Base-by-base conservation (phyloP, 116 monocot genomes). In the Zostera marina region DNA sequence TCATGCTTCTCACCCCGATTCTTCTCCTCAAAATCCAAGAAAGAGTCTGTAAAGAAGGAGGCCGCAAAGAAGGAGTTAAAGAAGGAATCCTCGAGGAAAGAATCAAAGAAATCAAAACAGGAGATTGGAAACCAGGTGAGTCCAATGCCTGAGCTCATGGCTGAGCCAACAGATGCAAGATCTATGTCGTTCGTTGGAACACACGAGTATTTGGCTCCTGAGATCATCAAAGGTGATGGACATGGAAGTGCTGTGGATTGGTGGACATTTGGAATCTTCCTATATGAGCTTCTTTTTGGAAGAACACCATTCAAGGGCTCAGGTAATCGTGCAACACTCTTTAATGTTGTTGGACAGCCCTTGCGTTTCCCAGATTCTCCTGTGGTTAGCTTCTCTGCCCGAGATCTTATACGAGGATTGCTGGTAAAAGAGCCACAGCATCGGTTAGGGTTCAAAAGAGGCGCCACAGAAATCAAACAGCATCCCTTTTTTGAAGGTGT, bases 191-290 rank as follows among this genome's bases (percentile, higher is more conserved):
- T 76, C 41, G 80, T 80, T 0, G 80, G 80, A 4, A 80, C 80
- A 0, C 80, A 80, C 9, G 79, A 80, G 57, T 75, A 80, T 47
- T 47, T 80, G 21, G 79, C 79, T 8, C 75, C 79, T 10, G 79
- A 79, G 59, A 79, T 79, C 39, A 65, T 79, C 52, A 75, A 72
- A 61, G 80, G 80, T 14, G 76, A 76, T 46, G 80, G 80, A 19
- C 80, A 80, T 46, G 80, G 80, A 2, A 76, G 80, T 53, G 80
- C 80, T 11, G 80, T 80, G 14, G 80, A 80, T 42, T 76, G 80
- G 80, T 80, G 80, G 80, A 80, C 80, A 2, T 76, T 80, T 10
- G 80, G 80, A 1, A 80, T 80, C n/a, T 80, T 80, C 66, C 43
- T 80, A 22, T 70, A 80, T 20, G 80, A 80, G 54, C 76, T 80